These are phyloP conservation scores for Mycosarcoma maydis DNA, from an alignment of 1,284 basidiomycete genomes.

Conservation along the genomic window DNA sequence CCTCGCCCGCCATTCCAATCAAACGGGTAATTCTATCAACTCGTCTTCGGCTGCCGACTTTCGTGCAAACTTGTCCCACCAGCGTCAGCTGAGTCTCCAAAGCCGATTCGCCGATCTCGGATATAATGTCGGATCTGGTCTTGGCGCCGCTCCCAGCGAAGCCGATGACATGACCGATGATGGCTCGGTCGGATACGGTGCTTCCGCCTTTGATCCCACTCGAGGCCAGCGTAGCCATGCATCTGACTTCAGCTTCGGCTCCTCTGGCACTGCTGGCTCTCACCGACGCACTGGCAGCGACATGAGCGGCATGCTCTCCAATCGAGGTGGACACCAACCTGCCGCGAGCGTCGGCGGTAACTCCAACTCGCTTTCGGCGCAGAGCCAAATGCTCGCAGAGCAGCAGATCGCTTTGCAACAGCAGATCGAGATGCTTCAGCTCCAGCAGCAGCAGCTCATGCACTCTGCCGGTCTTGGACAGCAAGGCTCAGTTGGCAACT, in stretches of 20 bases:
- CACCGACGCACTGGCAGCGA: conserved; percentile 59
- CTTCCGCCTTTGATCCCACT: conserved; percentile 54
- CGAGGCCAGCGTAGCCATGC: conserved; percentile 36
- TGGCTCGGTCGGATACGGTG: conserved; percentile 56
- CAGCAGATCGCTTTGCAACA: conserved; percentile 69
- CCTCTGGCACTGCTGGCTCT: conserved; percentile 20
- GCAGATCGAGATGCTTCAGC: conserved; percentile 68
- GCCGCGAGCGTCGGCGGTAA: conserved; percentile 80
- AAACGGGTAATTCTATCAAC: conserved; percentile 16
- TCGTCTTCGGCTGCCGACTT: conserved; percentile 25
- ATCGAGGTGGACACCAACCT: conserved; percentile 35
- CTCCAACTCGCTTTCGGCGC: conserved; percentile 68
- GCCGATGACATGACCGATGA: conserved; percentile 54
- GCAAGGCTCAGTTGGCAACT: conserved; percentile 4
- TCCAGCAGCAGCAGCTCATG: conserved; percentile 68
- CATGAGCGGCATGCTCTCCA: conserved; percentile 44
- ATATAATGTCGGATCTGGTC: conserved; percentile 39
- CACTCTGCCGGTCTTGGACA: conserved; percentile 59
- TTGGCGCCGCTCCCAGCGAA: conserved; percentile 29
- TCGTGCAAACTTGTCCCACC: conserved; percentile 39
- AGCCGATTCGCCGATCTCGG: conserved; percentile 59
- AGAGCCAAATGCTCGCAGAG: conserved; percentile 73
- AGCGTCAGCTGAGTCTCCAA: conserved; percentile 55
- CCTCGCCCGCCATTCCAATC: conserved; percentile 51
- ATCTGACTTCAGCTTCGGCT: conserved; percentile 34